Percentiles rank a stretch among this genome's conserved stretches.
Conservation (phyloP, 371 early-diverging fungal species). For the Circinella umbellata region DNA sequence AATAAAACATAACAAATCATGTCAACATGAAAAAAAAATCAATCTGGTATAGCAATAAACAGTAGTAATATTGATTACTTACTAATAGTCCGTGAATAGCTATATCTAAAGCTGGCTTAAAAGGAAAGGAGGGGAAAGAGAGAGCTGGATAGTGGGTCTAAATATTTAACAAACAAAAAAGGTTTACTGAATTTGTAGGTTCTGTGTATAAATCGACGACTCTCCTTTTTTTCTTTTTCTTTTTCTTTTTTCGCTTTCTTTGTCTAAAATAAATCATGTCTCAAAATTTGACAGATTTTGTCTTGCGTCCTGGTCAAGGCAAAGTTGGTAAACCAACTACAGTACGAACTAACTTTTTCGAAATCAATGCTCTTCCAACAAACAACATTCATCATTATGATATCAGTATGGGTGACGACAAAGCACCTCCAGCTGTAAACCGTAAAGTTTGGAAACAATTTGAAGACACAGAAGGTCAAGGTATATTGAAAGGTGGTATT, state of each 20-base stretch:
- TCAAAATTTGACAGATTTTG: constrained; percentile 23
- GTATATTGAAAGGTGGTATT: constrained; percentile 26
- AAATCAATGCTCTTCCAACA: constrained; percentile 37
- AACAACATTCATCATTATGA: constrained; percentile 47
- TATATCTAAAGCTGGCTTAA: no score
- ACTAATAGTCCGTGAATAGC: no score
- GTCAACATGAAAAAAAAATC: no score
- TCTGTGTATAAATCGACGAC: no score
- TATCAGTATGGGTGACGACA: constrained; percentile 26
- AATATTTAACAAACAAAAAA: no score
- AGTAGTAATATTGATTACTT: no score
- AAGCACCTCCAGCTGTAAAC: constrained; percentile 34
- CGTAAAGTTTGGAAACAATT: constrained; percentile 50
- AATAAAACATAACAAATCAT: no score
- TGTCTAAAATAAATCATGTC: constrained; percentile 3
- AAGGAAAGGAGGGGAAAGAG: no score
- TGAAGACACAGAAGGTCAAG: constrained; percentile 8
- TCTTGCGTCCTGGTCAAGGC: constrained; percentile 28
- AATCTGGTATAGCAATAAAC: no score
- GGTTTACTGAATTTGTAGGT: no score
- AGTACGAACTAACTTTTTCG: constrained; percentile 43
- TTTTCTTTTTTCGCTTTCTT: constrained; percentile 11
- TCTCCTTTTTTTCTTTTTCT: no score
- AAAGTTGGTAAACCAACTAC: constrained; percentile 19
- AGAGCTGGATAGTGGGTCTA: no score